These are phyloP conservation scores for Tinospora cordifolia DNA, from an alignment of 164 flowering plant species.

Conservation along the genomic window DNA sequence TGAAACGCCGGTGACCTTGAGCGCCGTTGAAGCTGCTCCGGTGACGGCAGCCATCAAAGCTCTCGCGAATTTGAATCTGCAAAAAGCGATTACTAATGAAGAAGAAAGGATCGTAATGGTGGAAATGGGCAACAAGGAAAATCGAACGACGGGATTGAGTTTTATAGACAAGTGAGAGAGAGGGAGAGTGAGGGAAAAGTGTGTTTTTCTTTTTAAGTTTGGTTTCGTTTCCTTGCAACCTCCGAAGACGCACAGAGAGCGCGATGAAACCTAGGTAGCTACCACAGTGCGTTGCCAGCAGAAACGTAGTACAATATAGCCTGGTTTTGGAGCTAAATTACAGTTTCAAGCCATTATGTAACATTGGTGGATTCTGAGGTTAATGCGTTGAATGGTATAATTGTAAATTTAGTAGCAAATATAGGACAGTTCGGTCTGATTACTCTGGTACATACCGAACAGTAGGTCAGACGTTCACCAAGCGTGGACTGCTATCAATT, in stretches of 20 bases:
- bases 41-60: slow-evolving; percentile 7
- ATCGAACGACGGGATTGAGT: neutral
- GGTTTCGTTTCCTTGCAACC: neutral
- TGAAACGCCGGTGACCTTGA: slow-evolving; percentile 2
- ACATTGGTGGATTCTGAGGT: too few relatives aligned
- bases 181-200: neutral
- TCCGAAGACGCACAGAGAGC: neutral
- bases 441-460: too few relatives aligned
- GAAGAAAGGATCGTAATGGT: neutral
- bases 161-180: neutral
- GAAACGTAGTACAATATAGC: too few relatives aligned
- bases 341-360: too few relatives aligned
- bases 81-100: neutral
- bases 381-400: too few relatives aligned
- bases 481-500: too few relatives aligned
- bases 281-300: neutral
- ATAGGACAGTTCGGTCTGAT: too few relatives aligned
- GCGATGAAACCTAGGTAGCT: neutral
- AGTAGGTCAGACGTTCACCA: too few relatives aligned
- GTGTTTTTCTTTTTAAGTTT: too few relatives aligned
- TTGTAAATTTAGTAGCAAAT: too few relatives aligned
- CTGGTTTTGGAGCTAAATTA: too few relatives aligned
- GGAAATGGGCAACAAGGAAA: slow-evolving; percentile 9
- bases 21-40: neutral
- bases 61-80: neutral